Evolutionary conservation across 805 yeast genomes (phyloP).

Genomic region (Middelhovenomyces tepae): DNA sequence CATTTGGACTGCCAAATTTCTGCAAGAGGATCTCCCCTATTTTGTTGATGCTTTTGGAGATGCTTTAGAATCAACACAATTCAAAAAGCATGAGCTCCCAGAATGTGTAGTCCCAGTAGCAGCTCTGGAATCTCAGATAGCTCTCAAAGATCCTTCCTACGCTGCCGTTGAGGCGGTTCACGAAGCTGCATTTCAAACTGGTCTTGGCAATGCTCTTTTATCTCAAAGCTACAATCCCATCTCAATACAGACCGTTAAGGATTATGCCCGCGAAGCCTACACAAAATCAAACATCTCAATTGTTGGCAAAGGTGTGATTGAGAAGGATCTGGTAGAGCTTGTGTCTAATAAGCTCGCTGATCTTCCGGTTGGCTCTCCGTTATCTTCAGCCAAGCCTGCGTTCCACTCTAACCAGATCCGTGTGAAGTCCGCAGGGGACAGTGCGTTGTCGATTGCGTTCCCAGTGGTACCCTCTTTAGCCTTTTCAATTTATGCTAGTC

Average conservation of each 20-base stretch:
- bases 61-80: constrained; percentile 55
- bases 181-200: constrained; percentile 73
- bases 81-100: constrained; percentile 71
- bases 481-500: constrained; percentile 63
- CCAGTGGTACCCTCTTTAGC: constrained; percentile 59
- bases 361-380: constrained; percentile 53
- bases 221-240: constrained; percentile 57
- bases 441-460: constrained; percentile 72
- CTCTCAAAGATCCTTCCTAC: constrained; percentile 40
- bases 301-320: constrained; percentile 64
- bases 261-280: constrained; percentile 60
- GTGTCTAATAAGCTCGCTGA: constrained; percentile 49
- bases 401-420: constrained; percentile 55
- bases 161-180: constrained; percentile 72
- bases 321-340: constrained; percentile 59
- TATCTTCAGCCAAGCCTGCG: constrained; percentile 35
- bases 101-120: constrained; percentile 82
- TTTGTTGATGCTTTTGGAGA: constrained; percentile 79
- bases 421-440: constrained; percentile 50
- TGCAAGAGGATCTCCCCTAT: constrained; percentile 84
- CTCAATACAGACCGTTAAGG: constrained; percentile 54
- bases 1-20: constrained; percentile 69
- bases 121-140: constrained; percentile 44
- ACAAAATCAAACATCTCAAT: constrained; percentile 63
- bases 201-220: constrained; percentile 76